Conservation (phyloP, 1,139 yeast species). For the Eremothecium sinecaudum region DNA sequence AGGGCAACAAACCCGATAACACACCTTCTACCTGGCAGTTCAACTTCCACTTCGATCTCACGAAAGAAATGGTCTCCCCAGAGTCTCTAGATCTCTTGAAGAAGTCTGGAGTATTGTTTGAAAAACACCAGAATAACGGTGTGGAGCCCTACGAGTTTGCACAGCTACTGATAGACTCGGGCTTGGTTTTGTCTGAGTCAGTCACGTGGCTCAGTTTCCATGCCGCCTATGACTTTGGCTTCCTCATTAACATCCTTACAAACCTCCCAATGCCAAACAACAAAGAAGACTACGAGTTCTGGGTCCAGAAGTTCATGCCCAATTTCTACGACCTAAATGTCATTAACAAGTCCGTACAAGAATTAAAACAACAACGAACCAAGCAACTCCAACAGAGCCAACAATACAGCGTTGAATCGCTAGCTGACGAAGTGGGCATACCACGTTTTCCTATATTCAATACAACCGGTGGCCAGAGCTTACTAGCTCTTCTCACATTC, state of each 20-base stretch:
- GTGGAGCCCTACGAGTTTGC: slow-evolving; percentile 75
- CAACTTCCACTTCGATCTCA: slow-evolving; percentile 73
- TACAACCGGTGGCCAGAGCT: slow-evolving; percentile 40
- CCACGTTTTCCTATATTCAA: slow-evolving; percentile 44
- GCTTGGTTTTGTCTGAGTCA: slow-evolving; percentile 62
- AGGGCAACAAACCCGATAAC: slow-evolving; percentile 64
- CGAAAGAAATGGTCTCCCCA: slow-evolving; percentile 69
- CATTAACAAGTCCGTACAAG: slow-evolving; percentile 48
- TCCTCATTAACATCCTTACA: slow-evolving; percentile 65
- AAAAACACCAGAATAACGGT: slow-evolving; percentile 66
- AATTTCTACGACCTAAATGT: slow-evolving; percentile 76
- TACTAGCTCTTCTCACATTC: slow-evolving; percentile 49
- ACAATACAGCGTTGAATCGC: slow-evolving; percentile 29
- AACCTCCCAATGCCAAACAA: slow-evolving; percentile 73
- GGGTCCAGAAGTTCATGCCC: slow-evolving; percentile 70
- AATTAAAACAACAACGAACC: slow-evolving; percentile 21
- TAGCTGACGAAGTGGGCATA: slow-evolving; percentile 49
- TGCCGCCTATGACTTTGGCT: slow-evolving; percentile 92
- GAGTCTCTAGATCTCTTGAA: slow-evolving; percentile 69
- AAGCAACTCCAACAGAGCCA: slow-evolving; percentile 16
- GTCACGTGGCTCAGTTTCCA: slow-evolving; percentile 89
- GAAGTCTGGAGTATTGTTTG: slow-evolving; percentile 78
- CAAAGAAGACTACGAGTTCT: slow-evolving; percentile 68
- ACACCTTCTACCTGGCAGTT: slow-evolving; percentile 89
- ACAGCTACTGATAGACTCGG: slow-evolving; percentile 77